Conservation (phyloP, 306 rosid genomes). For the Vigna angularis region DNA sequence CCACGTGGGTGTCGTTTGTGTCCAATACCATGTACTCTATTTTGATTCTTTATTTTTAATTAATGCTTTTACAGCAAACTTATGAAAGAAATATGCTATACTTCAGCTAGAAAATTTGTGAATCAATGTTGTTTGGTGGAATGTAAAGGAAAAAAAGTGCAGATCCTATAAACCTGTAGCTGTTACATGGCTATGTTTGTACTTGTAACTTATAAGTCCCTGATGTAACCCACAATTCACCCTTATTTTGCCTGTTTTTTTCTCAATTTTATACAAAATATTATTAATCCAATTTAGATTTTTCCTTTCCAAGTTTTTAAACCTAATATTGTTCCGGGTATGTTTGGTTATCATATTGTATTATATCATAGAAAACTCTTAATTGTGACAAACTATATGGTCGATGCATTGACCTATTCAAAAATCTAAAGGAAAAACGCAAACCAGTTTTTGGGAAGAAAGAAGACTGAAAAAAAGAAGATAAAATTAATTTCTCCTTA, state of each 20-base stretch:
- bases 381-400: not conserved
- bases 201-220: slow-evolving; percentile 10
- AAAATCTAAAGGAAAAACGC: not conserved
- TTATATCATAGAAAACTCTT: not conserved
- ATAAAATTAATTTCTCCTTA: no score
- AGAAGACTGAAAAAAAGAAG: no score
- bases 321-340: not conserved
- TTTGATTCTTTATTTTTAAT: slow-evolving; percentile 41
- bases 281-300: not conserved
- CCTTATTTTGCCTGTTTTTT: not conserved
- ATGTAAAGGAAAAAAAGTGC: slow-evolving; percentile 29
- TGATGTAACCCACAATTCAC: slow-evolving; percentile 9
- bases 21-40: slow-evolving; percentile 39
- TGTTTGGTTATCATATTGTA: not conserved
- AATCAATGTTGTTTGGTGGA: slow-evolving; percentile 37
- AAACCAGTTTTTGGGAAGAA: not conserved
- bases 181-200: slow-evolving; percentile 37
- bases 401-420: not conserved
- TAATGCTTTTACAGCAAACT: slow-evolving; percentile 24
- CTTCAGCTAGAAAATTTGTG: slow-evolving; percentile 33
- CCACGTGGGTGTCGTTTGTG: slow-evolving; percentile 34
- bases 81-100: slow-evolving; percentile 31
- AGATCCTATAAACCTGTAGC: slow-evolving; percentile 17
- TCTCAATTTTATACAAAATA: not conserved
- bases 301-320: not conserved